A percentile compares a stretch with the other conserved stretches of the same genome.
Conservation (phyloP, 2,329 filamentous ascomycete genomes). For the Chalaropsis ovoidea region DNA sequence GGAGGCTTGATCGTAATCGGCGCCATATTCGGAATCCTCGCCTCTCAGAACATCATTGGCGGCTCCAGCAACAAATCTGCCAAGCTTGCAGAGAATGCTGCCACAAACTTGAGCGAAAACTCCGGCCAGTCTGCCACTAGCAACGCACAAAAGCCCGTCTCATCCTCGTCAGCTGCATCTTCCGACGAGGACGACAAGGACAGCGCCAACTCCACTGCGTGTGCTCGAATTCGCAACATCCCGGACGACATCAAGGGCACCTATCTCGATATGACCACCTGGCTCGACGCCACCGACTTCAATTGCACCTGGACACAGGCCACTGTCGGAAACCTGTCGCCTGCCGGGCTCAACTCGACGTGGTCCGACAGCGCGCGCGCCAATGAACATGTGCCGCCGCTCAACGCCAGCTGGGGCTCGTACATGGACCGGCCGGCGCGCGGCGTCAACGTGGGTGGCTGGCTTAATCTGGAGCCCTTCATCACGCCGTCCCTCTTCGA, state of each 20-base stretch:
- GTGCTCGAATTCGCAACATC: conserved; percentile 29
- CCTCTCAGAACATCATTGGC: conserved; percentile 19
- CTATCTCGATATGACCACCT: conserved; percentile 58
- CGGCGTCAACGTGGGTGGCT: conserved; percentile 63
- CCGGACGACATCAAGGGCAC: conserved; percentile 50
- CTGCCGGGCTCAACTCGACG: conserved; percentile 59
- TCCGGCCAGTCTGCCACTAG: not conserved
- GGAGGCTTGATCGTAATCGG: conserved; percentile 17
- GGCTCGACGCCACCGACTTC: conserved; percentile 63
- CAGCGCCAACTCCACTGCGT: not conserved
- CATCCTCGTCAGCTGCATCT: not conserved
- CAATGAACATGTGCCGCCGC: conserved; percentile 54
- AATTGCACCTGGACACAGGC: conserved; percentile 63
- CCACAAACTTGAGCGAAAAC: not conserved
- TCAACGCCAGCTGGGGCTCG: conserved; percentile 49
- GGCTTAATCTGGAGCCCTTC: conserved; percentile 64
- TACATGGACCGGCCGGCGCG: conserved; percentile 57
- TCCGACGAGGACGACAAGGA: not conserved
- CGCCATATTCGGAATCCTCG: conserved; percentile 22
- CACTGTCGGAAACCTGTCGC: conserved; percentile 54
- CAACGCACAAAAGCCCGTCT: not conserved
- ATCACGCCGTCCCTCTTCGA: conserved; percentile 65
- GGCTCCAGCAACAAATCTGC: conserved; percentile 18
- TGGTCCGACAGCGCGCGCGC: conserved; percentile 58
- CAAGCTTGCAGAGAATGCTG: not conserved